Evolutionary conservation across 2,329 filamentous ascomycete species (phyloP).

Genomic region (Alternaria gaisen): DNA sequence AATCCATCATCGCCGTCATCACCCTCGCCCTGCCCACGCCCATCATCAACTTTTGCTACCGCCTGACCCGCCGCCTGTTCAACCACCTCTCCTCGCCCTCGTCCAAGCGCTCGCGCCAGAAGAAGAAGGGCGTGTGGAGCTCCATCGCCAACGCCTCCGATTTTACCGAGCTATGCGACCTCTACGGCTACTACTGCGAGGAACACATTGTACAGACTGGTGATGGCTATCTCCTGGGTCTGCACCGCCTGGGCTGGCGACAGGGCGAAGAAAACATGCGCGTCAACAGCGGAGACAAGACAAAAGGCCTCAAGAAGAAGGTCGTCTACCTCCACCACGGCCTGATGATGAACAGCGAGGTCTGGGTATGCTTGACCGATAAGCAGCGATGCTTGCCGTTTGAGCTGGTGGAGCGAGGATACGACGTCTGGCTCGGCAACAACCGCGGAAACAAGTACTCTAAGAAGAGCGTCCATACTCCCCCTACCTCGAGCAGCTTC

Average conservation of each 20-base stretch:
- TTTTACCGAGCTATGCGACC: conserved; percentile 90
- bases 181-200: conserved; percentile 92
- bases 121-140: conserved; percentile 76
- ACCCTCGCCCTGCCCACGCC: conserved; percentile 87
- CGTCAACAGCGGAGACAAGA: conserved; percentile 75
- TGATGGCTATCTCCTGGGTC: conserved; percentile 89
- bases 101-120: conserved; percentile 71
- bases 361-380: conserved; percentile 94
- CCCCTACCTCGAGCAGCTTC: conserved; percentile 79
- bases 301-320: conserved; percentile 71
- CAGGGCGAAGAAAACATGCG: conserved; percentile 81
- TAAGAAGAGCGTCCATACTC: conserved; percentile 83
- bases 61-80: conserved; percentile 81
- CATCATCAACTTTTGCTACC: conserved; percentile 83
- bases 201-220: conserved; percentile 95
- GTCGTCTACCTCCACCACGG: conserved; percentile 96
- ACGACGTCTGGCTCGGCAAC: conserved; percentile 98
- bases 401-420: conserved; percentile 85
- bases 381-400: conserved; percentile 88
- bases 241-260: conserved; percentile 86
- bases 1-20: conserved; percentile 82
- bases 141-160: conserved; percentile 86
- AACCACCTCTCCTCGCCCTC: conserved; percentile 77
- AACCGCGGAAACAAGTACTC: conserved; percentile 99
- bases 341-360: conserved; percentile 97